Conservation (phyloP, 306 rosid genomes). For the Trichosanthes cucumerina region DNA sequence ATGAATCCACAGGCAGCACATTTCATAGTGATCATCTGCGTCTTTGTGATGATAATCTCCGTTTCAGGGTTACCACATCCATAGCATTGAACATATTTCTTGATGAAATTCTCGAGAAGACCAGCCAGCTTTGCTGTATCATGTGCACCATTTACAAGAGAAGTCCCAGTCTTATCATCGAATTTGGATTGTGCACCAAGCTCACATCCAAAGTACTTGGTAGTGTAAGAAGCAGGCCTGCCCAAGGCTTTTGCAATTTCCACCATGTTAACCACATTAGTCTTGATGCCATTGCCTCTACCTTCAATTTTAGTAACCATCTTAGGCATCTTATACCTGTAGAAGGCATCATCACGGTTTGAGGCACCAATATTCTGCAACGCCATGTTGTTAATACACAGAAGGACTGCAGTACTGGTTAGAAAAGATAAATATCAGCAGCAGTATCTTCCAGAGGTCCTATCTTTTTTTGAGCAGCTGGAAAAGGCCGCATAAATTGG, state of each 20-base stretch:
- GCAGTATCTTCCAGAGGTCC: conserved; percentile 8
- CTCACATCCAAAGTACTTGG: conserved; percentile 73
- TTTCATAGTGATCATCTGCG: conserved; percentile 60
- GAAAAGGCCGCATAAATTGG: conserved; percentile 27
- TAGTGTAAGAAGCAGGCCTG: conserved; percentile 68
- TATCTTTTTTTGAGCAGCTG: neutral
- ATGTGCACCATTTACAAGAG: conserved; percentile 68
- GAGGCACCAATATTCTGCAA: conserved; percentile 74
- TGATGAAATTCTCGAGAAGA: conserved; percentile 68
- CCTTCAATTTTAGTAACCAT: conserved; percentile 80
- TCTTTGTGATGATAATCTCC: conserved; percentile 55
- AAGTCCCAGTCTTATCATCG: conserved; percentile 65
- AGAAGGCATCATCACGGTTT: conserved; percentile 82
- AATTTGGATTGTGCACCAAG: conserved; percentile 84
- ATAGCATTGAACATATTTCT: conserved; percentile 76
- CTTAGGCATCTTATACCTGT: conserved; percentile 87
- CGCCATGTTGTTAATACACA: conserved; percentile 33
- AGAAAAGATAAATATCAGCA: conserved; percentile 13
- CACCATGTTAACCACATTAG: conserved; percentile 69
- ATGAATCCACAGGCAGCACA: conserved; percentile 79
- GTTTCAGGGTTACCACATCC: conserved; percentile 85
- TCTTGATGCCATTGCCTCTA: conserved; percentile 79
- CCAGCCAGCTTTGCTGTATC: conserved; percentile 75
- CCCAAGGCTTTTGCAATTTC: conserved; percentile 84
- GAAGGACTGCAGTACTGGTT: neutral